Evolutionary conservation across 495 filamentous ascomycete species (phyloP).

Genomic region (Penicillium chermesinum): DNA sequence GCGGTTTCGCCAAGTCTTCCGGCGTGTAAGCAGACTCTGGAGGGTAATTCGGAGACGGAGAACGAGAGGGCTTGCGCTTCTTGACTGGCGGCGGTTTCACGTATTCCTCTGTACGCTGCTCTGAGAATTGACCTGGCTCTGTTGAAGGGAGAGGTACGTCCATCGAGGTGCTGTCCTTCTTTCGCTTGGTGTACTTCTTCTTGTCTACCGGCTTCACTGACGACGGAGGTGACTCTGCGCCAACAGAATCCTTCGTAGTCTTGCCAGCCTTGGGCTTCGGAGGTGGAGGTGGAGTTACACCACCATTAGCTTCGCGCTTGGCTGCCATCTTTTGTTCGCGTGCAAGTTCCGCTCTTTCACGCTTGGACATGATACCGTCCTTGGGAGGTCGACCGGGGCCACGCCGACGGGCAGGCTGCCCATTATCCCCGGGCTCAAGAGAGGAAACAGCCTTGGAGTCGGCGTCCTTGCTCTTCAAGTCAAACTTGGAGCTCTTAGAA

Average conservation of each 20-base stretch:
- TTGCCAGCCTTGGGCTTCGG: conserved; percentile 53
- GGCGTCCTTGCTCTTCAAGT: conserved; percentile 35
- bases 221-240: conserved; percentile 46
- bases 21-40: conserved; percentile 71
- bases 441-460: conserved; percentile 29
- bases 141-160: conserved; percentile 41
- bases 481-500: conserved; percentile 33
- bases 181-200: conserved; percentile 73
- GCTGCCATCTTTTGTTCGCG: conserved; percentile 53
- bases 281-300: conserved; percentile 30
- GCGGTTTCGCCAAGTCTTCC: conserved; percentile 81
- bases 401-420: conserved; percentile 59
- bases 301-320: conserved; percentile 44
- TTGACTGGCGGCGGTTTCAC: conserved; percentile 46
- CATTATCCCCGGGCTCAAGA: conserved; percentile 32
- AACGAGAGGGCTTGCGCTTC: conserved; percentile 54
- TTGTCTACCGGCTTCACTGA: conserved; percentile 54
- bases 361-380: conserved; percentile 89
- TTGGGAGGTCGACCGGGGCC: conserved; percentile 87
- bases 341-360: conserved; percentile 63
- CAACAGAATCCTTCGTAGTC: conserved; percentile 37
- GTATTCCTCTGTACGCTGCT: conserved; percentile 40
- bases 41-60: conserved; percentile 67
- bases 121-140: conserved; percentile 43
- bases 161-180: conserved; percentile 47